Percentiles rank a stretch among this genome's conserved stretches.
Conservation (phyloP, 345 rosid species). For the Erysimum cheiranthoides region DNA sequence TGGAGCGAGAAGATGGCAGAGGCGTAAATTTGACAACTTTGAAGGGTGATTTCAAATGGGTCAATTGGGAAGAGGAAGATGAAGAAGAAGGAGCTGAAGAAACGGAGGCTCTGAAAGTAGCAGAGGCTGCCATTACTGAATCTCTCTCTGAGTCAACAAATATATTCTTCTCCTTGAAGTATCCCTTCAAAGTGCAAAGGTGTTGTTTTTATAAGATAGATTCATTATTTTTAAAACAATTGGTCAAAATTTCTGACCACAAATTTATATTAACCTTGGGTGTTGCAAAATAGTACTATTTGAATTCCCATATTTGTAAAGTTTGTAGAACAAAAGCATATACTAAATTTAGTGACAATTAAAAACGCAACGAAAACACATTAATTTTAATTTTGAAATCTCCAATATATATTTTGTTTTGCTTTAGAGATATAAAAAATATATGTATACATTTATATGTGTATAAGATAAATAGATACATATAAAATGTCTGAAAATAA, state of each 20-base stretch:
- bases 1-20: slow-evolving; percentile 36
- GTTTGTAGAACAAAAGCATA: too few species aligned
- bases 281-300: background rate
- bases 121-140: slow-evolving; percentile 44
- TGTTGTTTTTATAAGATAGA: slow-evolving; percentile 40
- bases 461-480: too few species aligned
- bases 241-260: slow-evolving; percentile 35
- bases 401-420: too few species aligned
- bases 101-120: slow-evolving; percentile 42
- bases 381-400: too few species aligned
- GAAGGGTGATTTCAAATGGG: slow-evolving; percentile 37
- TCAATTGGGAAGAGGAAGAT: slow-evolving; percentile 26
- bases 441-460: too few species aligned
- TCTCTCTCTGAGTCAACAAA: slow-evolving; percentile 17
- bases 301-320: too few species aligned
- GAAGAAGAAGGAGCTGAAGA: slow-evolving; percentile 37
- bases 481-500: too few species aligned
- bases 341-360: too few species aligned
- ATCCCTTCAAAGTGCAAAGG: background rate
- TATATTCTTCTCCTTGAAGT: slow-evolving; percentile 11
- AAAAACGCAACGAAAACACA: too few species aligned
- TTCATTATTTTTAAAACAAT: background rate
- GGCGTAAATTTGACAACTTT: slow-evolving; percentile 39
- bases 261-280: background rate
- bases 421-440: too few species aligned